Evolutionary conservation across 1,284 basidiomycete species (phyloP).

Genomic region (Apiotrichum gracile): DNA sequence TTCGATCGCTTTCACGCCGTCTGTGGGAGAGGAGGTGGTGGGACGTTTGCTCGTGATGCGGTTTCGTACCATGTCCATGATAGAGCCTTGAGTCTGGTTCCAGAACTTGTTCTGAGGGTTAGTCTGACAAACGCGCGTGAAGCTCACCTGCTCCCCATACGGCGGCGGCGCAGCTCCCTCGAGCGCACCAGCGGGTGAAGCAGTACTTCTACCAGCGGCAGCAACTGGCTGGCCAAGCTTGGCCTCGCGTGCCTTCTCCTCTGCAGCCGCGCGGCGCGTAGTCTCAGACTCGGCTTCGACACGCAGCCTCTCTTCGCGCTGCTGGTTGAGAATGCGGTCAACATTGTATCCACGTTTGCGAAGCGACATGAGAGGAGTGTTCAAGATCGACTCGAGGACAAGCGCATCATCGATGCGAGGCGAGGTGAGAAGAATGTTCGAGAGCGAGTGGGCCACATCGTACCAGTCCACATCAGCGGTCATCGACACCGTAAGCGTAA

Average conservation of each 20-base stretch:
- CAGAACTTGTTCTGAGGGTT: background rate
- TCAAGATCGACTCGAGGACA: constrained; percentile 68
- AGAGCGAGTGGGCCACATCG: constrained; percentile 56
- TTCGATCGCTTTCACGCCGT: too few species aligned
- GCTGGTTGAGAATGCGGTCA: constrained; percentile 82
- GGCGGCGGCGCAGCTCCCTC: background rate
- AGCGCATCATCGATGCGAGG: constrained; percentile 75
- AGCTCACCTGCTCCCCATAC: background rate
- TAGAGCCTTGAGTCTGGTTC: background rate
- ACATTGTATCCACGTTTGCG: constrained; percentile 64
- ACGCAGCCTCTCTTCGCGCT: constrained; percentile 65
- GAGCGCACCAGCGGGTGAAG: background rate
- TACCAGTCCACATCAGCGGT: constrained; percentile 80
- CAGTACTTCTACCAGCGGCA: background rate
- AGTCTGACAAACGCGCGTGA: background rate
- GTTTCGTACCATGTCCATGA: constrained; percentile 2
- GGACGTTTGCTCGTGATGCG: background rate
- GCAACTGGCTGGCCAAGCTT: background rate
- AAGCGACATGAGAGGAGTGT: constrained; percentile 76
- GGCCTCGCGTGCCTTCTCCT: background rate
- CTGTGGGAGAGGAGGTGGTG: background rate
- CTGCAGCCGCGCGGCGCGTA: background rate
- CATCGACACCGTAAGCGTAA: constrained; percentile 69
- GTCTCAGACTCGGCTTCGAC: constrained; percentile 46
- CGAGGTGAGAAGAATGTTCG: constrained; percentile 65